These are phyloP conservation scores for Apiospora aurea DNA, from an alignment of 2,329 filamentous ascomycete species.

Conservation along the genomic window DNA sequence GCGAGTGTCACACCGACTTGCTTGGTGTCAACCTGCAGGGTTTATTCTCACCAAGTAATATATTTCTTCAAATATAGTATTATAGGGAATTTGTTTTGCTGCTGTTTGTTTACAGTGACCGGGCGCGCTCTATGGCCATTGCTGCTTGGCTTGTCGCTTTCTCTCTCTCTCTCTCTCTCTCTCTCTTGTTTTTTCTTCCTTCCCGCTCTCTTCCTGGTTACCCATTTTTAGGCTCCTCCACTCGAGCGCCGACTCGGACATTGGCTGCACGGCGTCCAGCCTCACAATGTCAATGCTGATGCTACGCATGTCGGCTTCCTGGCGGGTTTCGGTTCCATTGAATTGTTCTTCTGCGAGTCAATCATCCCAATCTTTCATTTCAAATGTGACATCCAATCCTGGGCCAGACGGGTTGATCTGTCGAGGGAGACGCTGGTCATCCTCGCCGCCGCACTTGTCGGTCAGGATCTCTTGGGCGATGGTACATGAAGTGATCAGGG, in stretches of 20 bases:
- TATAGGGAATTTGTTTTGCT: conserved; percentile 1
- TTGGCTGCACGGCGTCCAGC: conserved; percentile 26
- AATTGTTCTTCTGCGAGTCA: conserved; percentile 25
- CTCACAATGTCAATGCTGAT: conserved; percentile 28
- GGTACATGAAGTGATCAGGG: conserved; percentile 31
- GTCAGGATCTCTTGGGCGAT: conserved; percentile 19
- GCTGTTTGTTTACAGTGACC: conserved; percentile 13
- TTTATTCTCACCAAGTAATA: not conserved
- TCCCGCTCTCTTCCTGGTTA: not conserved
- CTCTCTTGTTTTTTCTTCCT: not conserved
- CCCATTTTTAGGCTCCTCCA: conserved; percentile 21
- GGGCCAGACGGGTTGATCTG: conserved; percentile 3
- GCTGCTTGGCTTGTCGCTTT: not conserved
- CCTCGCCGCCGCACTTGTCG: conserved; percentile 6
- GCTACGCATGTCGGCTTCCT: conserved; percentile 27
- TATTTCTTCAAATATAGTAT: not conserved
- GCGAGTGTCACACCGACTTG: conserved; percentile 2
- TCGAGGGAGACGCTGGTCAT: conserved; percentile 10
- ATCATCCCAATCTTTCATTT: conserved; percentile 29
- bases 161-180: no score
- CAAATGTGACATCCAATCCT: conserved; percentile 24
- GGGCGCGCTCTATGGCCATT: conserved; percentile 12
- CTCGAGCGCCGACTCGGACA: conserved; percentile 29
- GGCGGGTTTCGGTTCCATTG: conserved; percentile 20
- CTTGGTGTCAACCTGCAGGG: not conserved